A percentile compares a stretch with the other conserved stretches of the same genome.
Conservation (phyloP, 1,139 yeast species). For the Geotrichum europaeum region DNA sequence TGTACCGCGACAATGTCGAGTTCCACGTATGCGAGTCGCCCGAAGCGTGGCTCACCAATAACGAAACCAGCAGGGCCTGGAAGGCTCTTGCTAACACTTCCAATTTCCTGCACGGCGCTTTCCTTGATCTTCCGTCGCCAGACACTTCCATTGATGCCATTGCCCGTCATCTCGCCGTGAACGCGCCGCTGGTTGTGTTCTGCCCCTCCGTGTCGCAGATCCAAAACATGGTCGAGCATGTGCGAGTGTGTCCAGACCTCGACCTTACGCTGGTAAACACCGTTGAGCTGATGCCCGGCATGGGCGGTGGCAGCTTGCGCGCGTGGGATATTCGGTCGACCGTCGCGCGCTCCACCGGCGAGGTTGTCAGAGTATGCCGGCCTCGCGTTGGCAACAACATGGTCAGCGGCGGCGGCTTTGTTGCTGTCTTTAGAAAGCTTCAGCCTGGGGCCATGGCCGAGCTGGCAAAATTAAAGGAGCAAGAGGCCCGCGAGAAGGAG, state of each 20-base stretch:
- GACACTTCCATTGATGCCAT: constrained; percentile 33
- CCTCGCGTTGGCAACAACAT: constrained; percentile 43
- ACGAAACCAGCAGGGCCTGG: constrained; percentile 19
- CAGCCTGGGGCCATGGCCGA: constrained; percentile 8
- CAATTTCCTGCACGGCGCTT: constrained; percentile 33
- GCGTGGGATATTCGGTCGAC: constrained; percentile 34
- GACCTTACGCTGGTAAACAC: constrained; percentile 37
- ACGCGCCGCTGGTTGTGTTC: constrained; percentile 41
- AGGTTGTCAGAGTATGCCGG: constrained; percentile 40
- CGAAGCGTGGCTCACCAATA: constrained; percentile 35
- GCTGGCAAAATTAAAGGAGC: constrained; percentile 7
- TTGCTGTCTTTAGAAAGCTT: constrained; percentile 34
- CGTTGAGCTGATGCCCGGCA: constrained; percentile 42
- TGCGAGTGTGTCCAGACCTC: constrained; percentile 31
- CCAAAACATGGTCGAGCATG: constrained; percentile 30
- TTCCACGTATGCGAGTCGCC: constrained; percentile 42
- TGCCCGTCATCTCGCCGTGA: constrained; percentile 35
- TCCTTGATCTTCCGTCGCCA: constrained; percentile 43
- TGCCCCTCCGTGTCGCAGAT: constrained; percentile 46
- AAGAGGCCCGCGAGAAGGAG: neutral
- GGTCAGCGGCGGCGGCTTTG: constrained; percentile 44
- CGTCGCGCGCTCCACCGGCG: constrained; percentile 37
- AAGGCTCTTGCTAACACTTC: constrained; percentile 20
- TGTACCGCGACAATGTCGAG: constrained; percentile 40
- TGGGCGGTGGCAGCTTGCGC: constrained; percentile 40